Conservation (phyloP, 495 filamentous ascomycete species). For the Lepraria neglecta region DNA sequence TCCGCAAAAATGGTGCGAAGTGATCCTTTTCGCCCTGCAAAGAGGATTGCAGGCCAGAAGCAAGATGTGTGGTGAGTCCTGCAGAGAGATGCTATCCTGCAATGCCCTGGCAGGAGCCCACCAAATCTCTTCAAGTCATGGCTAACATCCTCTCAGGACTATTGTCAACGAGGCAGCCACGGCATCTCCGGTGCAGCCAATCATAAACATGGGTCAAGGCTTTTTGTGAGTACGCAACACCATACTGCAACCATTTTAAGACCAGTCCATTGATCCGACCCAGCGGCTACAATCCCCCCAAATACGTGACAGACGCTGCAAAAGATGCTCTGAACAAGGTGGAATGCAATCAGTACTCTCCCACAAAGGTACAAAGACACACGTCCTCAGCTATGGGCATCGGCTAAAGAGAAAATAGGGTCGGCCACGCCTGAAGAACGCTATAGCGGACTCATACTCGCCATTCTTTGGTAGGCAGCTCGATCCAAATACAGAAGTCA, state of each 20-base stretch:
- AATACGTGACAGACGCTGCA: slow-evolving; percentile 85
- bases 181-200: slow-evolving; percentile 80
- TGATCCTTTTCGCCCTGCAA: slow-evolving; percentile 62
- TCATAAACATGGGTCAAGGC: slow-evolving; percentile 40
- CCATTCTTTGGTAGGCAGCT: slow-evolving; percentile 73
- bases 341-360: slow-evolving; percentile 97
- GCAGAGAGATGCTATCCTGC: background rate
- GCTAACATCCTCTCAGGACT: slow-evolving; percentile 50
- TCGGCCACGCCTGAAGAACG: slow-evolving; percentile 81
- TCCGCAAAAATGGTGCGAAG: slow-evolving; percentile 36
- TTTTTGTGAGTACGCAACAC: slow-evolving; percentile 29
- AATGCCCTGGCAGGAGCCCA: background rate
- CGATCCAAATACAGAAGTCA: slow-evolving; percentile 84
- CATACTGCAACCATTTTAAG: background rate
- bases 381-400: background rate
- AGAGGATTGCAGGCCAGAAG: slow-evolving; percentile 68
- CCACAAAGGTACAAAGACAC: slow-evolving; percentile 58
- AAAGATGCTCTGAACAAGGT: slow-evolving; percentile 85
- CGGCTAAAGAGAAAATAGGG: slow-evolving; percentile 44
- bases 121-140: background rate
- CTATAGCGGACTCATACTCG: slow-evolving; percentile 83
- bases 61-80: slow-evolving; percentile 85
- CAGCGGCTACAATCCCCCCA: slow-evolving; percentile 88
- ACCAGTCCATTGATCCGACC: slow-evolving; percentile 4
- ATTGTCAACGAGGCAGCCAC: slow-evolving; percentile 90